Base-by-base conservation (phyloP, 2,329 filamentous ascomycete species). In the Neofusicoccum laricinum region DNA sequence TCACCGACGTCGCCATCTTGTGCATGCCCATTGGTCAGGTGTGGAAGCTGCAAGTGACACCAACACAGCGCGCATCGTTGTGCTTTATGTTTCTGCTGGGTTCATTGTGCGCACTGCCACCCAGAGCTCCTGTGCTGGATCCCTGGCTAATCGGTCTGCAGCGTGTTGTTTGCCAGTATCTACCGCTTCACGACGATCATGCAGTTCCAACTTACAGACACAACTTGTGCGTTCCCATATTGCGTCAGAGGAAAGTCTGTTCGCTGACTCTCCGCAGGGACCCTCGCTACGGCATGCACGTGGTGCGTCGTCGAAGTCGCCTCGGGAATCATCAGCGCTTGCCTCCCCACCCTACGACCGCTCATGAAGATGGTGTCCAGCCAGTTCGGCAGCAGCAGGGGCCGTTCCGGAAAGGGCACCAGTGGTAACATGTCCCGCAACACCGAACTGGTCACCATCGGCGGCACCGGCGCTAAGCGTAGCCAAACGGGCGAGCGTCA, bases 1-100 rank as follows among this genome's bases (percentile, higher is more conserved):
- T 76, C 5, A 80, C 79, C 12, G 81, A 85, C 65, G 62, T 82
- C 14, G 66, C 82, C 63, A 79, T 85, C 45, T 70, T 85, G 45
- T 38, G 76, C 17, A 69, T 85, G 48, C 82, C 83, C 1, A 76
- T 85, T 64, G 76, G 79, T 25, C 80, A 80, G 19, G 76, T 85
- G 14, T 80, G 80, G 74, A 68, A 72, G 17, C 77, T 82, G 49
- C 79, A 82, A 59, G 72, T 84, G 61, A 76, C 76, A 2, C 67
- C 64, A 45, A 64, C 70, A 0, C 79, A 83, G 36, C 82, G 82
- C 69, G 69, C 81, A 11, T 80, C 77, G 43, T 67, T 84, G 12
- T 78, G 76, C 0, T 66, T 80, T 15, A 79, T 80, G 5, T 84
- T 84, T 46, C 67, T 76, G 25, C 75, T 82, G 7, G 80, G 80